A percentile compares a stretch with the other conserved stretches of the same genome.
phyloP scores from a whole-genome alignment of 768 basidiomycete species.

The Thelephora aurantiotincta region DNA sequence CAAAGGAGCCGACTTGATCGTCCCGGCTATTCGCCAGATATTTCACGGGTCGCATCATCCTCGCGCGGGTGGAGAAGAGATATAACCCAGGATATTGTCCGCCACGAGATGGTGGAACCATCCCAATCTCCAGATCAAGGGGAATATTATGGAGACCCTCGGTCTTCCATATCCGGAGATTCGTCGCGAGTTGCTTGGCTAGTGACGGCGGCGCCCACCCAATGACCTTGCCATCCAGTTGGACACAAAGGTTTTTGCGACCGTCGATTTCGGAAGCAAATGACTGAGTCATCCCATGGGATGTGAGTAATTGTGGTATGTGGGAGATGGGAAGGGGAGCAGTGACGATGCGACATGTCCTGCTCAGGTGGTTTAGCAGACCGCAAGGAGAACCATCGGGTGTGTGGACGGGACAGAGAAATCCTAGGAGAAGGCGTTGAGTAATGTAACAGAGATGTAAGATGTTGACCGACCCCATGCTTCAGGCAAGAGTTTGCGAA shows the following conservation, averaged over 20 bases:
- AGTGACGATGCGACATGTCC: conserved; percentile 86
- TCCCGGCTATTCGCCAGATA: conserved; percentile 74
- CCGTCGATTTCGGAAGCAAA: conserved; percentile 76
- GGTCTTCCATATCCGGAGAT: conserved; percentile 90
- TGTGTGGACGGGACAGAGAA: conserved; percentile 96
- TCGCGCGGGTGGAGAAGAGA: conserved; percentile 70
- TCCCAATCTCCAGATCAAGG: conserved; percentile 87
- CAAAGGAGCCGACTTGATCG: conserved; percentile 91
- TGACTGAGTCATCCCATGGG: conserved; percentile 89
- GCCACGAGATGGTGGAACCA: conserved; percentile 71
- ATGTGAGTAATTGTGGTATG: conserved; percentile 67
- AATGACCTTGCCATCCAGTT: conserved; percentile 90
- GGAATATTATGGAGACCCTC: conserved; percentile 72
- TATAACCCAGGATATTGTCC: conserved; percentile 97
- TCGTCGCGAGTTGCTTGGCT: conserved; percentile 68
- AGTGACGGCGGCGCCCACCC: conserved; percentile 78
- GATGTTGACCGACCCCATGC: conserved; percentile 67
- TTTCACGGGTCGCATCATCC: conserved; percentile 98
- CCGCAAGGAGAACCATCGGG: conserved; percentile 98
- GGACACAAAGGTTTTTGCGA: conserved; percentile 68
- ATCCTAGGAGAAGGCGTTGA: conserved; percentile 37
- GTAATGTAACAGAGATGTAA: not conserved
- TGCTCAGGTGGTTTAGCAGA: conserved; percentile 89
- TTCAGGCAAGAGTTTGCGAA: conserved; percentile 91
- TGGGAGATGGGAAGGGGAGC: conserved; percentile 57